Base-by-base conservation (phyloP, 352 stramenopile genomes). In the Pythium coloratum region DNA sequence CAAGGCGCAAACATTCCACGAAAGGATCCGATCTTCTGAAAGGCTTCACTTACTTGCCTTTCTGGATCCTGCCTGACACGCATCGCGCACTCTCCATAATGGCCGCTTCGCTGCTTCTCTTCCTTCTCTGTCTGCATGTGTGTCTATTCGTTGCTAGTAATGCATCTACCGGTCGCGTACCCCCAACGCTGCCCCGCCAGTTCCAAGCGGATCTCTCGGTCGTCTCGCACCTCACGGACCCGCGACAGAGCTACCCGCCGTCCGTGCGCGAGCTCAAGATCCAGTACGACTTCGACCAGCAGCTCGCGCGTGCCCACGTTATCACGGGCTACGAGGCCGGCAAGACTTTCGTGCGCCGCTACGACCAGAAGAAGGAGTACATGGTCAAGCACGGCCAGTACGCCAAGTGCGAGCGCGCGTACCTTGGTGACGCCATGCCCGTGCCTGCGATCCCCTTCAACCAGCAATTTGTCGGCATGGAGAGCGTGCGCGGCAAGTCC, bases 351-450 rank as follows among this genome's bases (percentile, higher is more conserved):
- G 78, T 92, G 59, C 80, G 81, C 2, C 84, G 81, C 26, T 92
- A 92, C 62, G 84, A 90, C 55, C 68, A 84, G 68, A 86, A 86
- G 58, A 69, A 73, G 57, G 84, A 92, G 72, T 92, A 89, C 66
- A 89, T 89, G 81, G 82, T 89, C 67, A 90, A 88, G 71, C 75
- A 72, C 47, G 81, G 80, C 36, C 64, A 81, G 62, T 90, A 86
- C 66, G 67, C 69, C 51, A 90, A 84, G 62, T 92, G 84, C 62
- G 81, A 92, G 71, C 80, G 84, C 46, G 84, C 81, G 13, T 90
- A 90, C 47, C 66, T 92, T 34, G 84, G 77, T n/a, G 77, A 90
- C 14, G 56, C 73, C 14, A 92, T 92, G 84, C 81, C 81, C 8
- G 9, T 20, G 3, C 84, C 84, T 0, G 68, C 75, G 40, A 83